phyloP scores from a whole-genome alignment of 345 rosid genomes.

The Eucalyptus microcorys region DNA sequence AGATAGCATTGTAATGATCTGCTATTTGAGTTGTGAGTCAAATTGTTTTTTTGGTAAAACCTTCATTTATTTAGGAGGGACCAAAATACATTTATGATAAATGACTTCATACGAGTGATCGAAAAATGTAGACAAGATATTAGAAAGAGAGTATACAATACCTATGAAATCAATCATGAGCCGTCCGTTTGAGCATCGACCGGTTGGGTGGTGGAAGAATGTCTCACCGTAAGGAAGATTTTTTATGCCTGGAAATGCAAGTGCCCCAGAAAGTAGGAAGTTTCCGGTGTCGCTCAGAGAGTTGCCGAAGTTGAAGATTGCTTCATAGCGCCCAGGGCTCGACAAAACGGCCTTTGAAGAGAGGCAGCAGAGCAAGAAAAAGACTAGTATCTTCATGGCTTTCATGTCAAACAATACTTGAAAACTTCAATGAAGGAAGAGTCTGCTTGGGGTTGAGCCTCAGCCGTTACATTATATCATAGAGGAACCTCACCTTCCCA shows the following conservation, averaged over 20 bases:
- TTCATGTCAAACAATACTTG: not conserved
- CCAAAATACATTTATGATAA: slow-evolving; percentile 18
- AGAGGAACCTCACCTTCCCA: not conserved
- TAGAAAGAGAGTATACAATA: not conserved
- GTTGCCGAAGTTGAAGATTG: not conserved
- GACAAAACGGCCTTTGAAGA: not conserved
- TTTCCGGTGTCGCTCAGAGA: not conserved
- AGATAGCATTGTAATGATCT: not conserved
- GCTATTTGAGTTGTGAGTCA: not conserved
- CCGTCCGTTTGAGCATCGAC: not conserved
- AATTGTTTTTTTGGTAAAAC: not conserved
- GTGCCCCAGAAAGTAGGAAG: not conserved
- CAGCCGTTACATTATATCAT: not conserved
- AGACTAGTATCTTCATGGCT: not conserved
- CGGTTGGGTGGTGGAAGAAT: slow-evolving; percentile 38
- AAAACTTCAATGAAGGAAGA: not conserved
- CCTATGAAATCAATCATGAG: slow-evolving; percentile 2
- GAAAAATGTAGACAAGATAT: not conserved
- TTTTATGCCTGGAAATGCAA: not conserved
- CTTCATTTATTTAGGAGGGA: slow-evolving; percentile 14
- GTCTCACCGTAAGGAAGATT: slow-evolving; percentile 43
- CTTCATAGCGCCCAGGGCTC: not conserved
- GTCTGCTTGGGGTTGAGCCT: not conserved
- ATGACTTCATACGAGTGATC: not conserved
- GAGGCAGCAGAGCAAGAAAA: not conserved